Base-by-base conservation (phyloP, 257 asterid genomes). In the Scutellaria minor region DNA sequence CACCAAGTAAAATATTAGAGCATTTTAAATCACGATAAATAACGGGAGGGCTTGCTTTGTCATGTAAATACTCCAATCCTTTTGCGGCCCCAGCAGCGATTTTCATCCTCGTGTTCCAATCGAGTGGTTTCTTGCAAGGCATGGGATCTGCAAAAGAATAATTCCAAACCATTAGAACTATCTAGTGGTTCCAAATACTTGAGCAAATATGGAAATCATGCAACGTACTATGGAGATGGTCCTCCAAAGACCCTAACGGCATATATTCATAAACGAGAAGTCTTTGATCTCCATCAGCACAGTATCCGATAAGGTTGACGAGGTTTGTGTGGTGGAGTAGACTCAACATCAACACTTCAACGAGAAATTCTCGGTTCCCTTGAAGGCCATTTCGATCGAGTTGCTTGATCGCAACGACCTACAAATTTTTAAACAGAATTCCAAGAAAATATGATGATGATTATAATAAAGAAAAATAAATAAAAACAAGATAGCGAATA, bases 61-160 rank as follows among this genome's bases (percentile, higher is more conserved):
- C 91, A 9, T 94, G 99, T 46, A 94, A 79, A 77, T 88, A 90
- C 71, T 94, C 98, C 83, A 94, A 83, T n/a, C 99, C 99, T 78
- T 78, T 89, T 47, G 99, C 97, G 4, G 99, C 96, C 74, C 99
- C 99, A 6, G 98, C 93, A 37, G 97, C 99, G 48, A 94, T 92
- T 84, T 70, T 92, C 99, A 94, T 94, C 75, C 99, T 83, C 6
- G 93, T 83, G 82, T 81, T 92, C 99, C 99, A 94, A 75, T 92
- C 97, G 6, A 94, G 91, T 45, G 52, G 75, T 66, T 76, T 78
- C 75, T 79, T 83, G 20, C 89, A 88, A 9, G 90, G 90, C 46
- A 81, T 58, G 6, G 87, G 86, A 83, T 87, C 98, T 93, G 80
- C 71, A 74, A 13, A 75, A 60, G 31, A 37, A 59, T 35, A 54